Evolutionary conservation across 805 yeast genomes (phyloP), one percentile per base, ranked within the genome.

Genomic region (Starmerella gropengiesseri): DNA sequence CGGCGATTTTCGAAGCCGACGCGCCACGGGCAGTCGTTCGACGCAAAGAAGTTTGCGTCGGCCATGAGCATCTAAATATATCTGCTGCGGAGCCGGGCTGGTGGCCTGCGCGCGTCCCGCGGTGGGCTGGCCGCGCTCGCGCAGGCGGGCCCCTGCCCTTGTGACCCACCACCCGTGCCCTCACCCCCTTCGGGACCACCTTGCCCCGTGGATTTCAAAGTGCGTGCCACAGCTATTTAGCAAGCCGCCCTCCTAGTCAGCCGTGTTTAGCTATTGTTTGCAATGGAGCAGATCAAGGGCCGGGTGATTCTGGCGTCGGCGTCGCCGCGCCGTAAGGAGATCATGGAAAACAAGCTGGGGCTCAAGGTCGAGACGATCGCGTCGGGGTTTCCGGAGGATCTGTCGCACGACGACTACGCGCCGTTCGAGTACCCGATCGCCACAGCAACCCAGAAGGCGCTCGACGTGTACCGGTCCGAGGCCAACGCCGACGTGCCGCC

Each of bases 291-390:
- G 14, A 50, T 50, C 42, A 43, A 43, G 13, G 55, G 51, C 9
- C 40, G 47, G 5, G 55, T 87, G 20, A 64, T 84, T 5, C 67
- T 89, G 6, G 95, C 94, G 0, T 84, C 95, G 2, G 71, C 81
- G 1, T 87, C 96, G 0, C 89, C 93, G 2, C 68, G 95, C 46
- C 65, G 98, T 44, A 61, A 65, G 41, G 83, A 82, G 43, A 79
- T 91, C n/a, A 55, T 91, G 22, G 55, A 60, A 5, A 75, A 79
- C 51, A 48, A 62, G 40, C 49, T 66, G 14, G 68, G 68, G 3
- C 43, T 61, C 41, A 47, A 63, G 31, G 51, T 65, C 11, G 61
- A 60, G 20, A 64, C 81, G 0, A 59, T 71, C 12, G 74, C 77
- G 16, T 81, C 95, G 0, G 64, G 73, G 8, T 89, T 85, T 55